phyloP scores from a whole-genome alignment of 495 filamentous ascomycete genomes.

The Neurospora terricola region DNA sequence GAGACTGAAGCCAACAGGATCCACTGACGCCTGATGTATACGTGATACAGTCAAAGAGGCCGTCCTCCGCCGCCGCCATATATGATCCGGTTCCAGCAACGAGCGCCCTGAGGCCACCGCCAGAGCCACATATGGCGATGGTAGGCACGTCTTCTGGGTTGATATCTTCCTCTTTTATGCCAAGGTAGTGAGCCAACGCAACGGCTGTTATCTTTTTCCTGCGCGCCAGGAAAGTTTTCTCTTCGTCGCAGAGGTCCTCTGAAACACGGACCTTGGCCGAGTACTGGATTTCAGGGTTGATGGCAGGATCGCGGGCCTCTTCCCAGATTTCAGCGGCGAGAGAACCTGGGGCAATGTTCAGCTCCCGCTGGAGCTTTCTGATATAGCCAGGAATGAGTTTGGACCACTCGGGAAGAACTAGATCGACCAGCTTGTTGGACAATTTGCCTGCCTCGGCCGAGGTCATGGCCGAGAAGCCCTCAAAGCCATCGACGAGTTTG shows the following conservation, averaged over 20 bases:
- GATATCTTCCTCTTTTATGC: constrained; percentile 66
- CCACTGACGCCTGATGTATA: constrained; percentile 94
- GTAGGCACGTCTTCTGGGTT: constrained; percentile 84
- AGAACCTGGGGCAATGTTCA: constrained; percentile 76
- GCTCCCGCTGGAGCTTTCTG: constrained; percentile 76
- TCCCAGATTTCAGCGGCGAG: constrained; percentile 88
- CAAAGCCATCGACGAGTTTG: constrained; percentile 48
- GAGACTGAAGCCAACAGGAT: constrained; percentile 86
- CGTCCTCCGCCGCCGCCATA: constrained; percentile 67
- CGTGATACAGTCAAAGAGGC: constrained; percentile 84
- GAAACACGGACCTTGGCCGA: constrained; percentile 75
- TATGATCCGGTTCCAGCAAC: constrained; percentile 83
- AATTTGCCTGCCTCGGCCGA: constrained; percentile 50
- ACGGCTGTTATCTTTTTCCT: constrained; percentile 54
- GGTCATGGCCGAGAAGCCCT: constrained; percentile 42
- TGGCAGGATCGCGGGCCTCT: constrained; percentile 71
- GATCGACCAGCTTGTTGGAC: constrained; percentile 54
- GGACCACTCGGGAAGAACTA: constrained; percentile 75
- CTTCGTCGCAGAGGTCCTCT: constrained; percentile 72
- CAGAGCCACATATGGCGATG: constrained; percentile 89
- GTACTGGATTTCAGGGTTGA: constrained; percentile 76
- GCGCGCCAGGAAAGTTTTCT: constrained; percentile 57
- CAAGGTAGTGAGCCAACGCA: constrained; percentile 73
- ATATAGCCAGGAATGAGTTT: constrained; percentile 64
- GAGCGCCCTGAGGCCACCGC: constrained; percentile 80